phyloP scores from a whole-genome alignment of 495 filamentous ascomycete species.

The Rhizodiscina lignyota region DNA sequence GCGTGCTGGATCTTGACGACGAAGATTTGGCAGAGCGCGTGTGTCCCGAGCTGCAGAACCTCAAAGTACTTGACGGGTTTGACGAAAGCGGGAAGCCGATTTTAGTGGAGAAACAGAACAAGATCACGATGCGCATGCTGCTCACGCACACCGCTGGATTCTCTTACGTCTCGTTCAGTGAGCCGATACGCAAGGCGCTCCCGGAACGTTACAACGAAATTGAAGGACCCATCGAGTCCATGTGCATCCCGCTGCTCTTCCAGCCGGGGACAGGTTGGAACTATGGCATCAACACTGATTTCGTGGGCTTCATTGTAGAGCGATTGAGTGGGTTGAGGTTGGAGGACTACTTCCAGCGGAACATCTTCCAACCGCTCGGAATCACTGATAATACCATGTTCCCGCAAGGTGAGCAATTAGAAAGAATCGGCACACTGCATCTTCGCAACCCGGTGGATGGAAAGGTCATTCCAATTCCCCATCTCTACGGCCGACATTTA shows the following conservation, averaged over 20 bases:
- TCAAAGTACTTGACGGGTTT: background rate
- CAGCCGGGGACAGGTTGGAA: no score
- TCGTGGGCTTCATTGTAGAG: slow-evolving; percentile 41
- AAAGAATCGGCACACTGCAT: slow-evolving; percentile 33
- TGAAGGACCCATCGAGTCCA: no score
- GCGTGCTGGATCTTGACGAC: background rate
- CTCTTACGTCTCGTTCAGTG: background rate
- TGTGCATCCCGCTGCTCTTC: no score
- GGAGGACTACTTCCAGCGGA: slow-evolving; percentile 35
- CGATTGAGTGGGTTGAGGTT: slow-evolving; percentile 31
- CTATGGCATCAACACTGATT: slow-evolving; percentile 41
- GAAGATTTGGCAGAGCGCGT: background rate
- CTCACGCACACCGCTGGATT: background rate
- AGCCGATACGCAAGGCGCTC: no score
- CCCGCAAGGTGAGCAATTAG: slow-evolving; percentile 34
- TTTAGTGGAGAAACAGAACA: background rate
- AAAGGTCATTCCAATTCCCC: slow-evolving; percentile 26
- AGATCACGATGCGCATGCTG: slow-evolving; percentile 1
- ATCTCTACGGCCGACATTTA: slow-evolving; percentile 27
- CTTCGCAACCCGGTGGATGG: slow-evolving; percentile 24
- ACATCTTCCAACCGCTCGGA: slow-evolving; percentile 40
- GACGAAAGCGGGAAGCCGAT: background rate
- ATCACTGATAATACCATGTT: slow-evolving; percentile 37
- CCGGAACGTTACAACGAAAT: no score
- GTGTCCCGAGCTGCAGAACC: background rate